Base-by-base conservation (phyloP, 2,329 filamentous ascomycete genomes). In the Claviceps humidiphila region DNA sequence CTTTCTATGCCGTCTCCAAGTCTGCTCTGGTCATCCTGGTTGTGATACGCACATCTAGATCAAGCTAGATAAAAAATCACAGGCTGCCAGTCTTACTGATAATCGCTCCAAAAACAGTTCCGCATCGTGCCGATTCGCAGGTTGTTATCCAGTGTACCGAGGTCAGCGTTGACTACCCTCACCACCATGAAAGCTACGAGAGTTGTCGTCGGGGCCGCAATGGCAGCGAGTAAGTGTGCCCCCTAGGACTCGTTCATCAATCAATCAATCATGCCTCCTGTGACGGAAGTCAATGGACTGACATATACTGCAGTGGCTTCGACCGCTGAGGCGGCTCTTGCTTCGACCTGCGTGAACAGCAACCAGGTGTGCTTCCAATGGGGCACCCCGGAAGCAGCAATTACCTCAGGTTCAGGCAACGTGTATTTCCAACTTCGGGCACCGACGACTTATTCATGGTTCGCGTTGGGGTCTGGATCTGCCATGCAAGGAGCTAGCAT, bases 401-500 rank as follows among this genome's bases (percentile, higher is more conserved):
- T 72, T 13, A 66, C 66, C 40, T 68, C 71, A 3, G 71, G 70
- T 37, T 66, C 68, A 4, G 79, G 78, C 52, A 78, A 79, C 60
- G 71, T 84, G 51, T 83, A 79, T 26, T 46, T 46, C 56, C 80
- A 82, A 59, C 70, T 85, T 53, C 67, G 67, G 17, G 78, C 78
- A 5, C 75, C 77, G 2, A 68, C 70, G 2, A 67, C 66, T 4
- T 76, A 76, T 60, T 59, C 64, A 54, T 85, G 81, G 81, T 71
- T 81, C 14, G 76, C 71, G 5, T 67, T 84, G 20, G 81, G 78
- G 30, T 77, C 76, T 30, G 82, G 81, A 47, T 58, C 60, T 0
- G 53, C 56, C 44, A 85, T 85, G 82, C 42, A 62, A 14, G 75
- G 72, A 39, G 63, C 80, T 50, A 75, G 80, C 61, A 81, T 84